These are phyloP conservation scores for Cystoderma amianthinum DNA, from an alignment of 768 basidiomycete genomes.

Conservation along the genomic window DNA sequence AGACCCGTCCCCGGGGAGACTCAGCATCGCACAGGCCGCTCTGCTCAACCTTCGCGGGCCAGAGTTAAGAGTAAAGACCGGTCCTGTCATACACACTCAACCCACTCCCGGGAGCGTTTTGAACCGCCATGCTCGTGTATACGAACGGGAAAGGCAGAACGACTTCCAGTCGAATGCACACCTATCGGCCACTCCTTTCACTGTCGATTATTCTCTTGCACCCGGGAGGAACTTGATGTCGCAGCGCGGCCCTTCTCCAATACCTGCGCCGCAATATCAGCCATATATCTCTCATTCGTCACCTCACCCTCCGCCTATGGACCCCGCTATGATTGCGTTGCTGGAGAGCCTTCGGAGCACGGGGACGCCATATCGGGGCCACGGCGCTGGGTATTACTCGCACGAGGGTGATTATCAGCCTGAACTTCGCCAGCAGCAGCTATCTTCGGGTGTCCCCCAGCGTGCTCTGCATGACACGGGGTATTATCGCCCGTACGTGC, in stretches of 20 bases:
- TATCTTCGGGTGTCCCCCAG: constrained; percentile 1
- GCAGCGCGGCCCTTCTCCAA: constrained; percentile 11
- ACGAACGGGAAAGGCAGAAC: constrained; percentile 9
- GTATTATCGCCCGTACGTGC: constrained; percentile 1
- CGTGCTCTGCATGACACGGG: neutral
- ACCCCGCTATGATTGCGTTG: constrained; percentile 30
- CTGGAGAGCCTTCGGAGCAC: constrained; percentile 24
- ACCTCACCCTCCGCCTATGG: constrained; percentile 12
- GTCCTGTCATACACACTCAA: constrained; percentile 4
- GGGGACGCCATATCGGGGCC: constrained; percentile 12
- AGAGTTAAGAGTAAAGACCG: constrained; percentile 30
- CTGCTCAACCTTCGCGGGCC: constrained; percentile 71
- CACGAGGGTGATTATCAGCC: constrained; percentile 8
- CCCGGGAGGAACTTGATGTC: constrained; percentile 12
- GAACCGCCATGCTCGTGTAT: neutral
- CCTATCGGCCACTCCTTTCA: constrained; percentile 9
- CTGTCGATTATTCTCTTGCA: constrained; percentile 33
- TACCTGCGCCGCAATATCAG: neutral
- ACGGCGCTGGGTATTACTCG: constrained; percentile 3
- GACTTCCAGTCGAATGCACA: constrained; percentile 17
- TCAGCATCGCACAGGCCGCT: constrained; percentile 76
- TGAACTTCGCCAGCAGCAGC: constrained; percentile 4
- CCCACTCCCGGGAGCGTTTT: neutral
- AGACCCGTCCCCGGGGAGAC: constrained; percentile 52
- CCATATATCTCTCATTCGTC: neutral